Evolutionary conservation across 805 yeast genomes (phyloP).

Genomic region (Soucietia sequanensis): DNA sequence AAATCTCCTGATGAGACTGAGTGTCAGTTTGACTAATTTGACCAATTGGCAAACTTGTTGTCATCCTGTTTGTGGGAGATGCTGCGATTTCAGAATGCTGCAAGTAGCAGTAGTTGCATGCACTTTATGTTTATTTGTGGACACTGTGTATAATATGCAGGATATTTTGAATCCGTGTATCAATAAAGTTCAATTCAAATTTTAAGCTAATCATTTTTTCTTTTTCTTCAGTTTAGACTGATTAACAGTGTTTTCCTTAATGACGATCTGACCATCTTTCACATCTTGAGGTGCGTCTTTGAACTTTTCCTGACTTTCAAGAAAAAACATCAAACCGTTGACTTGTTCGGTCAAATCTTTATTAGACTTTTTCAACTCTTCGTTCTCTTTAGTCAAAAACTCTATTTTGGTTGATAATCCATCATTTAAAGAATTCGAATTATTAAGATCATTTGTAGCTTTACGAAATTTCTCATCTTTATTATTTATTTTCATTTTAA

Average conservation of each 20-base stretch:
- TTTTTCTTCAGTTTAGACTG: constrained; percentile 14
- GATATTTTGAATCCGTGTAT: too few species aligned
- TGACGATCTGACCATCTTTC: constrained; percentile 64
- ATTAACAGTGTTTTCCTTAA: constrained; percentile 35
- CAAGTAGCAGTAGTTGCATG: too few species aligned
- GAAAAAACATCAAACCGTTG: constrained; percentile 74
- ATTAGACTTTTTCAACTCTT: constrained; percentile 31
- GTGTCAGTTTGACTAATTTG: too few species aligned
- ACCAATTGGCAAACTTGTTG: too few species aligned
- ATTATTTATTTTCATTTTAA: constrained; percentile 27
- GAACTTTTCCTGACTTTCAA: constrained; percentile 72
- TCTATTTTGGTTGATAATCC: constrained; percentile 41
- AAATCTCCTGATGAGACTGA: too few species aligned
- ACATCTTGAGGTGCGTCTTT: constrained; percentile 70
- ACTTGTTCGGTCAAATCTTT: constrained; percentile 60
- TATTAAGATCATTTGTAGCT: constrained; percentile 31
- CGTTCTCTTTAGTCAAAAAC: constrained; percentile 23
- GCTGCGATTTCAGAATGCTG: too few species aligned
- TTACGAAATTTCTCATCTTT: constrained; percentile 28
- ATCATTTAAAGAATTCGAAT: constrained; percentile 33
- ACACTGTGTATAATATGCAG: too few species aligned
- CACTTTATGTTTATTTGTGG: too few species aligned
- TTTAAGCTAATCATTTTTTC: too few species aligned
- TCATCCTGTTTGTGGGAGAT: too few species aligned
- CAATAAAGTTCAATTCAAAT: too few species aligned